Percentiles rank a stretch among this genome's conserved stretches.
Evolutionary conservation across 805 yeast genomes (phyloP).

Genomic region (Wickerhamiella hasegawae): DNA sequence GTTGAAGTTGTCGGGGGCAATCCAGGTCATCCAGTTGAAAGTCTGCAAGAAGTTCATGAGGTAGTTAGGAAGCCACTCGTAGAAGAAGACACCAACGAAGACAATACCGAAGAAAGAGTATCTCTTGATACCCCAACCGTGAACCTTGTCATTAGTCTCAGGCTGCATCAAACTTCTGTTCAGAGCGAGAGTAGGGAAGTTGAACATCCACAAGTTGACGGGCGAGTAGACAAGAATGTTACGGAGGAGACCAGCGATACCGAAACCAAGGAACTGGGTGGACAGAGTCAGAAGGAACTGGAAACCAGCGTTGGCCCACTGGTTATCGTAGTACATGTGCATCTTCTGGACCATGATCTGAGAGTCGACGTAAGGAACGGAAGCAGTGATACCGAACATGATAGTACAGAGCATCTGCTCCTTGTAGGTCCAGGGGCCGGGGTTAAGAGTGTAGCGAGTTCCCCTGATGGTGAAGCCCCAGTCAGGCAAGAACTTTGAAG

Average conservation of each 20-base stretch:
- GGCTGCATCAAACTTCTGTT: slow-evolving; percentile 23
- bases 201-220: slow-evolving; percentile 29
- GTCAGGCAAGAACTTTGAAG: slow-evolving; percentile 31
- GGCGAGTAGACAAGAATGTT: slow-evolving; percentile 31
- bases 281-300: slow-evolving; percentile 30
- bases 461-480: slow-evolving; percentile 28
- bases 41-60: slow-evolving; percentile 44
- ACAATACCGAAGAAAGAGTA: slow-evolving; percentile 33
- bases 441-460: slow-evolving; percentile 31
- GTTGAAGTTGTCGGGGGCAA: slow-evolving; percentile 35
- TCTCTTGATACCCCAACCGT: slow-evolving; percentile 48
- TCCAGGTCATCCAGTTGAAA: slow-evolving; percentile 53
- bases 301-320: slow-evolving; percentile 27
- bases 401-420: slow-evolving; percentile 50
- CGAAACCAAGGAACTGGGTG: slow-evolving; percentile 38
- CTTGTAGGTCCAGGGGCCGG: slow-evolving; percentile 49
- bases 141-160: slow-evolving; percentile 21
- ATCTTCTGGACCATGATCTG: slow-evolving; percentile 18
- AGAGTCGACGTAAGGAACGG: slow-evolving; percentile 10
- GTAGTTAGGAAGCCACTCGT: slow-evolving; percentile 57
- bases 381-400: slow-evolving; percentile 10
- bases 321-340: slow-evolving; percentile 18
- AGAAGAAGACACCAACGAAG: slow-evolving; percentile 30
- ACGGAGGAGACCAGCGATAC: slow-evolving; percentile 40
- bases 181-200: slow-evolving; percentile 43